Evolutionary conservation across 2,329 filamentous ascomycete genomes (phyloP).

Genomic region (Paradendryphiella salina): DNA sequence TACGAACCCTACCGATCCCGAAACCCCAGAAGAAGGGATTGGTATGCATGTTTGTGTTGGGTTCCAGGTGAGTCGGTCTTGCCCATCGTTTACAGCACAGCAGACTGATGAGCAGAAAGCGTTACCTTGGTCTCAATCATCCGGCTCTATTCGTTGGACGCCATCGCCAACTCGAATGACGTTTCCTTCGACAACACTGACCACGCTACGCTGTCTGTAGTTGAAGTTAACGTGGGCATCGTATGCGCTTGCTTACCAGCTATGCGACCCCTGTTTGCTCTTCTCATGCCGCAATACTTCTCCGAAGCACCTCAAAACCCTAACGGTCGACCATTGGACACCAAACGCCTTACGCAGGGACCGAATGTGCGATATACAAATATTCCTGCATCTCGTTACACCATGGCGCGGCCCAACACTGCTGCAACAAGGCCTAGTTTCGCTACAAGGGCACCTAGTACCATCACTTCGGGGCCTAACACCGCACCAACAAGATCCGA

Average conservation of each 20-base stretch:
- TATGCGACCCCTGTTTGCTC: conserved; percentile 39
- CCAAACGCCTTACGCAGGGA: conserved; percentile 28
- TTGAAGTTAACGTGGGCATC: conserved; percentile 43
- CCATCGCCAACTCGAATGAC: conserved; percentile 34
- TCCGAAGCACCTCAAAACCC: conserved; percentile 22
- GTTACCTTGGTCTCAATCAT: conserved; percentile 42
- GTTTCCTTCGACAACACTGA: conserved; percentile 41
- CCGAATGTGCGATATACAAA: conserved; percentile 10
- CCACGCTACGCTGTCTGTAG: conserved; percentile 38
- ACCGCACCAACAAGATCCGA: not conserved
- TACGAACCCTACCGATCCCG: conserved; percentile 40
- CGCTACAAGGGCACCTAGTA: not conserved
- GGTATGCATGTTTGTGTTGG: conserved; percentile 44
- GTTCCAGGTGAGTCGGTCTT: conserved; percentile 40
- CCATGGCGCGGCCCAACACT: not conserved
- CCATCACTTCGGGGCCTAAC: not conserved
- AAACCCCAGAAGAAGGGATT: conserved; percentile 44
- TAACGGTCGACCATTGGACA: conserved; percentile 19
- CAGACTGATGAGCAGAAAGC: conserved; percentile 22
- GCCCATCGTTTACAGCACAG: not conserved
- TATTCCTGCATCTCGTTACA: conserved; percentile 13
- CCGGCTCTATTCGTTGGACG: conserved; percentile 37
- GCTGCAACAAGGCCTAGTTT: not conserved
- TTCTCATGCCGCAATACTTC: conserved; percentile 48
- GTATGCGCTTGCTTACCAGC: conserved; percentile 44